Conservation (phyloP, 164 flowering plant species). For the Liquidambar formosana region DNA sequence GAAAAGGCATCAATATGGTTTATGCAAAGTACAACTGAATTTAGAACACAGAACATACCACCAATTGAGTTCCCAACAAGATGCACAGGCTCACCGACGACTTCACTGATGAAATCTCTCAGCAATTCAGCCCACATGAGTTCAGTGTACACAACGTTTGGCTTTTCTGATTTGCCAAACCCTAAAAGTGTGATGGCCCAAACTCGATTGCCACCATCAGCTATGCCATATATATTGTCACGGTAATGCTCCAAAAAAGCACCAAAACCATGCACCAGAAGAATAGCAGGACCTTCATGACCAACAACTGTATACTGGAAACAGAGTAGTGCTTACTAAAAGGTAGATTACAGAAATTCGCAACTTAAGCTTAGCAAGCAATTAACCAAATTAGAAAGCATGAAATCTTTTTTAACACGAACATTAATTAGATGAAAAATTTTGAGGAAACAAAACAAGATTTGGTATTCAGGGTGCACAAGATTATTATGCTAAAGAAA, state of each 20-base stretch:
- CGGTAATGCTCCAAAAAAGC: conserved; percentile 87
- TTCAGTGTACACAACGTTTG: conserved; percentile 77
- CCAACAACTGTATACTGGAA: conserved; percentile 80
- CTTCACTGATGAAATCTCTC: conserved; percentile 80
- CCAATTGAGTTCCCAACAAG: conserved; percentile 89
- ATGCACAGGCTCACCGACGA: conserved; percentile 81
- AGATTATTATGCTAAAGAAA: too few relatives aligned
- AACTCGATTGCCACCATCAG: conserved; percentile 62
- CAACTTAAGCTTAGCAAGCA: neutral
- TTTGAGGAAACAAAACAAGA: too few relatives aligned
- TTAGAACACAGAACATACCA: conserved; percentile 44
- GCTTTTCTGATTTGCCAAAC: conserved; percentile 91
- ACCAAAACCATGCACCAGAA: conserved; percentile 95
- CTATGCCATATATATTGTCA: conserved; percentile 55
- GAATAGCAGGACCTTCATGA: conserved; percentile 70
- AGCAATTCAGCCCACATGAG: conserved; percentile 82
- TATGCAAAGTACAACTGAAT: neutral
- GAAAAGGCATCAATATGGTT: neutral
- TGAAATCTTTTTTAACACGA: neutral
- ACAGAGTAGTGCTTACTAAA: conserved; percentile 8
- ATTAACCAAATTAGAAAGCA: neutral
- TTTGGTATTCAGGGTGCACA: too few relatives aligned
- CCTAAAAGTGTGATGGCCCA: conserved; percentile 85
- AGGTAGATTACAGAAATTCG: neutral
- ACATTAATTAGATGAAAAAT: neutral